Evolutionary conservation across 2,329 filamentous ascomycete species (phyloP).

Genomic region (Xylariaceae sp.): DNA sequence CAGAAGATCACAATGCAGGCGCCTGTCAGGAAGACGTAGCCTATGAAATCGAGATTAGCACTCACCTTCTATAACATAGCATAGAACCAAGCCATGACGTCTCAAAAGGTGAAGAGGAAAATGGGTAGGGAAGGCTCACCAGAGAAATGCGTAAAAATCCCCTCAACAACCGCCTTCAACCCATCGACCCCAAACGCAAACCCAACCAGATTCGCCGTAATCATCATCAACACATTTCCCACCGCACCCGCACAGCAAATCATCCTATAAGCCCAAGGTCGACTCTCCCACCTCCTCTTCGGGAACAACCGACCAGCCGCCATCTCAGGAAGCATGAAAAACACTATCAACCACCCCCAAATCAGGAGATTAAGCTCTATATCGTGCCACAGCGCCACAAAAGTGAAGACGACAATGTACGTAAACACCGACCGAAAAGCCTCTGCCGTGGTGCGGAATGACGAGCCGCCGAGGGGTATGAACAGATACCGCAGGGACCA

Average conservation of each 20-base stretch:
- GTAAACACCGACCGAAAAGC: conserved; percentile 65
- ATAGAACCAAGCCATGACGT: background rate
- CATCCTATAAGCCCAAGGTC: conserved; percentile 72
- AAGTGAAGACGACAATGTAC: conserved; percentile 85
- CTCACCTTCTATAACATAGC: conserved; percentile 2
- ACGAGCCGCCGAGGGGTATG: conserved; percentile 77
- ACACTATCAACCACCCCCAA: conserved; percentile 94
- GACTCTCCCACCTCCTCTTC: conserved; percentile 63
- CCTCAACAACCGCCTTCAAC: conserved; percentile 68
- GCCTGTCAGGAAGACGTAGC: conserved; percentile 67
- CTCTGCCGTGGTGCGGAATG: conserved; percentile 44
- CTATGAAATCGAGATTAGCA: conserved; percentile 35
- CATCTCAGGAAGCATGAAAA: conserved; percentile 91
- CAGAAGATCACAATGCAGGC: conserved; percentile 78
- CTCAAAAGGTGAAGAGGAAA: background rate
- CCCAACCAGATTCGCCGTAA: conserved; percentile 88
- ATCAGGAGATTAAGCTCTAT: conserved; percentile 86
- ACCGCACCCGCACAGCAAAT: conserved; percentile 80
- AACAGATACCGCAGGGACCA: conserved; percentile 95
- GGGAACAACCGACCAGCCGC: conserved; percentile 72
- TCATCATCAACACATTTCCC: conserved; percentile 89
- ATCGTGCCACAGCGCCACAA: conserved; percentile 97
- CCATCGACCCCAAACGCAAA: conserved; percentile 93
- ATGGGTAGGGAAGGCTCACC: conserved; percentile 44
- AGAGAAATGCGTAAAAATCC: conserved; percentile 73